phyloP scores from a whole-genome alignment of 1,139 yeast genomes.

The Yamadazyma dendronema region DNA sequence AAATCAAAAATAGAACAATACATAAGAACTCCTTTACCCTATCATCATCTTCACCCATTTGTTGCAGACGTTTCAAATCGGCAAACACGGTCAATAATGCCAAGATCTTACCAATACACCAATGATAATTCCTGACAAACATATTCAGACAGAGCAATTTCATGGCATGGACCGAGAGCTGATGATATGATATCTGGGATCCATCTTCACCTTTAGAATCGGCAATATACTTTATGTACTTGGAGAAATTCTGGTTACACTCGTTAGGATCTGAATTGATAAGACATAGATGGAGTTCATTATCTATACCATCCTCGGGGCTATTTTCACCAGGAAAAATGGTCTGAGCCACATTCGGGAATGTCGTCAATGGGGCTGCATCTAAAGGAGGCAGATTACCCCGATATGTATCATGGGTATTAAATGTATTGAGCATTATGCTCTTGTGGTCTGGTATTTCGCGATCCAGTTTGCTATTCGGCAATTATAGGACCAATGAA shows the following conservation, averaged over 20 bases:
- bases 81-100: conserved; percentile 35
- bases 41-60: conserved; percentile 11
- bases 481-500: too few relatives aligned
- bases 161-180: conserved; percentile 34
- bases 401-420: neutral
- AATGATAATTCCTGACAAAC: conserved; percentile 34
- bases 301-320: conserved; percentile 13
- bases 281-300: conserved; percentile 21
- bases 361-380: conserved; percentile 1
- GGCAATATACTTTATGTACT: conserved; percentile 33
- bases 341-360: conserved; percentile 3
- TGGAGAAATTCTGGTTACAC: conserved; percentile 40
- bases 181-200: conserved; percentile 22
- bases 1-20: conserved; percentile 31
- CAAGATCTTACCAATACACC: conserved; percentile 42
- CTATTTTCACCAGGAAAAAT: conserved; percentile 3
- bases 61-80: conserved; percentile 13
- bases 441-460: neutral
- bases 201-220: conserved; percentile 23
- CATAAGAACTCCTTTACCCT: conserved; percentile 34
- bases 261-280: conserved; percentile 41
- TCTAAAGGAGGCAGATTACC: neutral
- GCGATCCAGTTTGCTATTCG: neutral
- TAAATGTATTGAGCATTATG: neutral
- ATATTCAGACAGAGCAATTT: conserved; percentile 39